phyloP scores from a whole-genome alignment of 2,329 filamentous ascomycete species.

The Corynespora cassiicola region DNA sequence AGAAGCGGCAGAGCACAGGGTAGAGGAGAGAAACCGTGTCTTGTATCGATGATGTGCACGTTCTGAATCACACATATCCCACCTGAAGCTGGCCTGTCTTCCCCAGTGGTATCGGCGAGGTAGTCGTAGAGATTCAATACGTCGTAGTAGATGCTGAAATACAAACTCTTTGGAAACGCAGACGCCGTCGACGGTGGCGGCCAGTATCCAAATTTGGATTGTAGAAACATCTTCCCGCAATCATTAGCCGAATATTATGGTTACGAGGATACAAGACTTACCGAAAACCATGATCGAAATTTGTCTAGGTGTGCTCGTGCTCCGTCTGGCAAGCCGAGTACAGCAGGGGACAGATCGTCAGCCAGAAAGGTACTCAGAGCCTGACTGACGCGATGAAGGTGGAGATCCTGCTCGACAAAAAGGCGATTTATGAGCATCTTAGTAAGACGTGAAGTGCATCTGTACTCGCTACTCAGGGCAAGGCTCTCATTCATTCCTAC shows the following conservation, averaged over 20 bases:
- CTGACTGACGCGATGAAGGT: slow-evolving; percentile 63
- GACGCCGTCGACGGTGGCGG: slow-evolving; percentile 64
- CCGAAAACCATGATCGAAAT: slow-evolving; percentile 74
- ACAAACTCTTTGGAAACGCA: slow-evolving; percentile 65
- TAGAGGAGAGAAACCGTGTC: slow-evolving; percentile 66
- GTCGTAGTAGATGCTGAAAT: slow-evolving; percentile 69
- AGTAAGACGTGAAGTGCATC: slow-evolving; percentile 57
- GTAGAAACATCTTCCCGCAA: no score
- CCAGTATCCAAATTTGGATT: slow-evolving; percentile 74
- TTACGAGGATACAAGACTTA: no score
- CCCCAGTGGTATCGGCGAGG: slow-evolving; percentile 69
- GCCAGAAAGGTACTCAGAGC: slow-evolving; percentile 73
- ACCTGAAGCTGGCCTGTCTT: slow-evolving; percentile 63
- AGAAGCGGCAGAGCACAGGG: slow-evolving; percentile 71
- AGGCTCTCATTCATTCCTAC: slow-evolving; percentile 76
- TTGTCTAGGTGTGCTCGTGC: slow-evolving; percentile 73
- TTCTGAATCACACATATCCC: slow-evolving; percentile 75
- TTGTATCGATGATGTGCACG: slow-evolving; percentile 69
- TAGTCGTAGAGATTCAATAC: slow-evolving; percentile 75
- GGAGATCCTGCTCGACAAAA: slow-evolving; percentile 69
- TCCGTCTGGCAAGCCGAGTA: slow-evolving; percentile 68
- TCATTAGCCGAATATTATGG: no score
- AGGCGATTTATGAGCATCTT: slow-evolving; percentile 70
- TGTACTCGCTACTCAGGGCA: slow-evolving; percentile 45
- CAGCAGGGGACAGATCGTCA: slow-evolving; percentile 70